Evolutionary conservation across 106 monocot genomes (phyloP).

Genomic region (Iris macrosiphon): DNA sequence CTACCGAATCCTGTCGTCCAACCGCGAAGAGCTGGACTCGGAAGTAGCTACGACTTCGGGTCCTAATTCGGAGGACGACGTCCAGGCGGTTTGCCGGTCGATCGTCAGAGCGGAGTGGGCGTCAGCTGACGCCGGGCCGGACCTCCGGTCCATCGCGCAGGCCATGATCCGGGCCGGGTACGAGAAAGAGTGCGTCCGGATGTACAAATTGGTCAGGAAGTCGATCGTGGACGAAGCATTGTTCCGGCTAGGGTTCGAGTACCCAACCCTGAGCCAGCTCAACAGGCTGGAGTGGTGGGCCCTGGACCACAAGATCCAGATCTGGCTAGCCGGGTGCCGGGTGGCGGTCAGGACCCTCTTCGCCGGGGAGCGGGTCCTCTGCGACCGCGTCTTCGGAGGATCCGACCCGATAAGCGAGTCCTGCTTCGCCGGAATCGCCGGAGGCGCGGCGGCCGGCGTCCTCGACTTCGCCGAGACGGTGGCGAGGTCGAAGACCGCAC

Average conservation of each 20-base stretch:
- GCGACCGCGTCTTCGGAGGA: conserved; percentile 24
- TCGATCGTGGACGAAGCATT: conserved; percentile 39
- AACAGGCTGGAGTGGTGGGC: conserved; percentile 28
- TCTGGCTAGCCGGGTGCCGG: conserved; percentile 25
- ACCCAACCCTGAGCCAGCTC: conserved; percentile 13
- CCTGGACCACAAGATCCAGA: conserved; percentile 24
- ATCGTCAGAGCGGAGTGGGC: not conserved
- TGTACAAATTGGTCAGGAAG: conserved; percentile 33
- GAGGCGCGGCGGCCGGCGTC: conserved; percentile 28
- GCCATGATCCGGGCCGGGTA: conserved; percentile 41
- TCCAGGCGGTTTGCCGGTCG: not conserved
- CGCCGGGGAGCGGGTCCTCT: conserved; percentile 36
- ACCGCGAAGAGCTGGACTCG: conserved; percentile 24
- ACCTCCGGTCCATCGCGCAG: conserved; percentile 33
- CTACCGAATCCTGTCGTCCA: conserved; percentile 38
- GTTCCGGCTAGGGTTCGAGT: conserved; percentile 32
- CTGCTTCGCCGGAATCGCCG: conserved; percentile 17
- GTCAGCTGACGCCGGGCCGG: conserved; percentile 5
- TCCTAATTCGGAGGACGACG: conserved; percentile 14
- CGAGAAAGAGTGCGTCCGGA: conserved; percentile 34
- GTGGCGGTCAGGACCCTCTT: conserved; percentile 27
- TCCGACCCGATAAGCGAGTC: conserved; percentile 21
- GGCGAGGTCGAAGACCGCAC: conserved; percentile 24
- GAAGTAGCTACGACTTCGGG: not conserved
- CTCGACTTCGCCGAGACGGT: conserved; percentile 37